Evolutionary conservation across 495 filamentous ascomycete genomes (phyloP), one percentile per base, ranked within the genome.

Genomic region (Xylaria curta): DNA sequence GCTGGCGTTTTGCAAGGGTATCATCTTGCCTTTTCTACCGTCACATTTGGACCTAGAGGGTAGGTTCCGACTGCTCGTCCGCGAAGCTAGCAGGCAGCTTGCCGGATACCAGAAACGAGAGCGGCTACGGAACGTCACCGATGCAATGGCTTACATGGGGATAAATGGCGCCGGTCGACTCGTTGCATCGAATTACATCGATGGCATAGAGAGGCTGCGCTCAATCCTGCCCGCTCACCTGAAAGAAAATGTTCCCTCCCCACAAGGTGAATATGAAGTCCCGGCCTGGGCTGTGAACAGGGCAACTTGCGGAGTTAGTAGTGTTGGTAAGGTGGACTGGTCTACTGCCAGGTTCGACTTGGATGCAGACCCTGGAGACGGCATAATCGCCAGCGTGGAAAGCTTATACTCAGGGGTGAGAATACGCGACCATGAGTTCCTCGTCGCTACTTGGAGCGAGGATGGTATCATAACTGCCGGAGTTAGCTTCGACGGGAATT

Each of bases 101-200:
- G 42, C 68, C 31, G 44, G 19, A 12, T 70, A 53, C 59, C 68
- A 70, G 68, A 70, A 70, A 40, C 58, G 68, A 42, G 68, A 51
- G 31, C 40, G 46, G 28, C 67, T 51, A 17, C 67, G 21, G 40
- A 40, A 9, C 49, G 15, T 28, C 19, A 6, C 58, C 31, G 68
- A 63, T 6, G 44, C 68, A 8, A 26, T 49, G 58, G 17, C 44
- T 47, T 70, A 70, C 59, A 70, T 70, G 68, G 68, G 68, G 7
- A 63, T 62, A 28, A 40, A 60, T 15, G 59, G 68, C 33, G 36
- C 68, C 26, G 68, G 68, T 2, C 68, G 68, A 12, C 68, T 70
- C 19, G 19, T 70, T 19, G 68, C 68, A 44, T 53, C 68, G n/a
- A 70, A 70, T n/a, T 70, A 70, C 21, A 70, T 70, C 56, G 68